Evolutionary conservation across 192 early-diverging fungal species (phyloP).

Genomic region (Chytriomyces confervae): DNA sequence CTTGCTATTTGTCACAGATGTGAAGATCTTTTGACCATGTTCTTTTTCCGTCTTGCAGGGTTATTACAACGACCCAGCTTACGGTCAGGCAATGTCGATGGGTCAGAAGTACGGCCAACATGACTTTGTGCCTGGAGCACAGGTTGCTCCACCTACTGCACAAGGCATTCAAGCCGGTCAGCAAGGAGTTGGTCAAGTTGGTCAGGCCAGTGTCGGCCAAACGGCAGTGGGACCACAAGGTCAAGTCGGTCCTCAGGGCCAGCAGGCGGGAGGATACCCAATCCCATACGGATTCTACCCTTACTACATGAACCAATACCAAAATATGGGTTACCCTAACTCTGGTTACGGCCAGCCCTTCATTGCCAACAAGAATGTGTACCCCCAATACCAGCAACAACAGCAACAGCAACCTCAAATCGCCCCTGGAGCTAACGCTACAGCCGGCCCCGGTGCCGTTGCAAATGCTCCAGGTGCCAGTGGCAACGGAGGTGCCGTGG

Average conservation of each 20-base stretch:
- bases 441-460: not conserved
- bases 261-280: slow-evolving; percentile 53
- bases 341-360: slow-evolving; percentile 88
- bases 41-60: slow-evolving; percentile 6
- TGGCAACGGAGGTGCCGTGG: not conserved
- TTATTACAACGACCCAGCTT: slow-evolving; percentile 43
- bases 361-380: slow-evolving; percentile 83
- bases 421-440: not conserved
- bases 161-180: slow-evolving; percentile 33
- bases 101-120: slow-evolving; percentile 38
- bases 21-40: not conserved
- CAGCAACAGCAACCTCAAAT: not conserved
- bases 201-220: slow-evolving; percentile 41
- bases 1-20: not conserved
- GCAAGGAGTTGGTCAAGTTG: slow-evolving; percentile 30
- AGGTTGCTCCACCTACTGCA: slow-evolving; percentile 3
- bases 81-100: slow-evolving; percentile 27
- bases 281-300: slow-evolving; percentile 80
- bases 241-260: slow-evolving; percentile 62
- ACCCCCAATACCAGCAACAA: slow-evolving; percentile 74
- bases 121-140: slow-evolving; percentile 18
- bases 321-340: slow-evolving; percentile 73
- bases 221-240: slow-evolving; percentile 49
- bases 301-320: slow-evolving; percentile 82
- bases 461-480: not conserved